Base-by-base conservation (phyloP, 305 asterid genomes). In the Solanum hybrid region DNA sequence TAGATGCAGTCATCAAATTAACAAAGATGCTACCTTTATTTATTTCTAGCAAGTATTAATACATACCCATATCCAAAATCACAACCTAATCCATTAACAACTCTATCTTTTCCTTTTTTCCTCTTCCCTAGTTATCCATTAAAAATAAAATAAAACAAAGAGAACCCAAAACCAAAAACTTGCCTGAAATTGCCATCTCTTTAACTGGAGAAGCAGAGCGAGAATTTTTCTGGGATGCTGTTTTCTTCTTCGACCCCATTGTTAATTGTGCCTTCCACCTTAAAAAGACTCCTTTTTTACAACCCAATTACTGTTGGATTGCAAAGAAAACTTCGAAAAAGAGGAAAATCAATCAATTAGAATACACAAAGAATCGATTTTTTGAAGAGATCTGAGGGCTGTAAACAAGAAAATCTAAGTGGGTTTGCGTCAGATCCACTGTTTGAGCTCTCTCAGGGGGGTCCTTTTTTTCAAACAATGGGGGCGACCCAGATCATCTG, bases 141-240 rank as follows among this genome's bases (percentile, higher is more conserved):
- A 40, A 16, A 69, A 26, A 10, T 67, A 67, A 73, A 4, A 71
- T 5, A 51, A 51, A 51, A 51, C 67, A 26, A 5, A 71, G 8
- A 12, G 86, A 24, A 40, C n/a, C 71, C 14, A 28, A 89, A 89
- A 18, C 67, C 14, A 33, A 82, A 89, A 76, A 92, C 94, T 90
- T 90, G 92, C 94, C 94, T 36, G 94, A 91, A 83, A 83, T 46
- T 4, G 77, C 85, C 75, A 79, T 93, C 84, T 35, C 78, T 90
- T 42, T 90, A 46, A 46, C 92, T 51, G 91, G 90, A 34, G 91
- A 33, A 75, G 78, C 87, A 34, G 91, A 39, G 16, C 31, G 75
- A 12, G 76, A 18, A 73, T 46, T 89, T 74, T 85, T 76, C 86
- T 29, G 36, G 2, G 90, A 34, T 84, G 83, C 82, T 31, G 82